These are phyloP conservation scores for Lipomyces yamanashiensis DNA, from an alignment of 805 yeast species.

Conservation along the genomic window DNA sequence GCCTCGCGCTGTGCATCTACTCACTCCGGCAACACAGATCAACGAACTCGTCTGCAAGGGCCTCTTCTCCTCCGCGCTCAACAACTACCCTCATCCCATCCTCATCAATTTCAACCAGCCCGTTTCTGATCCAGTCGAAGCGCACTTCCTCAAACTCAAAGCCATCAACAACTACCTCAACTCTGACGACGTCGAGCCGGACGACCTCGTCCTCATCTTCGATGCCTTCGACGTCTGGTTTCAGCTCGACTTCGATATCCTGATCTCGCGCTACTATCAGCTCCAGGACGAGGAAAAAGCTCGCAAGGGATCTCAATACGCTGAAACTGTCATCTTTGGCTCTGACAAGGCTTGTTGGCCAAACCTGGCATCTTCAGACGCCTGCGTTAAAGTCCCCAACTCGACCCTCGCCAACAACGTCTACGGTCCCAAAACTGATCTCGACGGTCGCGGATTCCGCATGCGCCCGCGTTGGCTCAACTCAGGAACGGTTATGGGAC, in stretches of 20 bases:
- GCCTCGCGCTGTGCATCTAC: slow-evolving; percentile 8
- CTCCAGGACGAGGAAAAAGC: slow-evolving; percentile 9
- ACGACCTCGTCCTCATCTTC: slow-evolving; percentile 27
- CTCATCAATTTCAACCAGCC: slow-evolving; percentile 26
- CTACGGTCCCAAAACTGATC: slow-evolving; percentile 25
- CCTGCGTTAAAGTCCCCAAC: slow-evolving; percentile 19
- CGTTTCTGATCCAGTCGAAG: slow-evolving; percentile 12
- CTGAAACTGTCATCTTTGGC: slow-evolving; percentile 21
- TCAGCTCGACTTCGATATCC: slow-evolving; percentile 22
- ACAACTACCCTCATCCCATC: slow-evolving; percentile 32
- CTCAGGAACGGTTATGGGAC: slow-evolving; percentile 27
- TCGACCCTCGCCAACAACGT: slow-evolving; percentile 17
- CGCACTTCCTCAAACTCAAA: slow-evolving; percentile 30
- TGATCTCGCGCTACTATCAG: slow-evolving; percentile 22
- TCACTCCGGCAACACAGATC: slow-evolving; percentile 12
- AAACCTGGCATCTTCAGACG: slow-evolving; percentile 9
- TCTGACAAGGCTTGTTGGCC: slow-evolving; percentile 33
- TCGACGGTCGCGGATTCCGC: background rate
- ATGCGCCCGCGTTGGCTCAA: slow-evolving; percentile 31
- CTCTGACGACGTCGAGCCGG: slow-evolving; percentile 8
- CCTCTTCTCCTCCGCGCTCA: slow-evolving; percentile 28
- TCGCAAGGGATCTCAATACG: background rate
- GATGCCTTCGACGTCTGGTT: slow-evolving; percentile 37
- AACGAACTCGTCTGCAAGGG: slow-evolving; percentile 17
- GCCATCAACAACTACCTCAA: slow-evolving; percentile 32